A percentile compares a stretch with the other conserved stretches of the same genome.
Evolutionary conservation across 148 eudicot species (phyloP).

Genomic region (Talinum fruticosum): DNA sequence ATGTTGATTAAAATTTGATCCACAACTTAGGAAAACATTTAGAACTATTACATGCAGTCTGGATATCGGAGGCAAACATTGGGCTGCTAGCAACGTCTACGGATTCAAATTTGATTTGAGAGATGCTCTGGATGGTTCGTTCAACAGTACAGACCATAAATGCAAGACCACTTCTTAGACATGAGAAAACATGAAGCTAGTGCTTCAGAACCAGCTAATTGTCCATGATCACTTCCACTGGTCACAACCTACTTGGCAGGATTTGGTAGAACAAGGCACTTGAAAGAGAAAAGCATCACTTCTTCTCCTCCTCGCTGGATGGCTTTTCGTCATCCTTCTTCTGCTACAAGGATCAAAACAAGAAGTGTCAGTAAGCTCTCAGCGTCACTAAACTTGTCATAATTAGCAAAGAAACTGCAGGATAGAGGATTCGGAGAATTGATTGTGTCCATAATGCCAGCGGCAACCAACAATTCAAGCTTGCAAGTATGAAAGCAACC

Average conservation of each 20-base stretch:
- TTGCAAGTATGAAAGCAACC: background rate
- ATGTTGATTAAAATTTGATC: background rate
- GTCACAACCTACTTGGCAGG: background rate
- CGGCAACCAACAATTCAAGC: background rate
- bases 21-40: conserved; percentile 13
- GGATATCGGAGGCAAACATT: background rate
- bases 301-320: conserved; percentile 63
- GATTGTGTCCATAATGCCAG: no score
- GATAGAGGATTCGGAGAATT: background rate
- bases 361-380: background rate
- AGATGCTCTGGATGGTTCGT: background rate
- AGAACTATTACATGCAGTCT: background rate
- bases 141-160: background rate
- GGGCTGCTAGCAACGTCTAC: conserved; percentile 5
- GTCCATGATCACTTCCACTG: background rate
- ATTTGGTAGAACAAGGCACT: background rate
- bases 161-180: conserved; percentile 5
- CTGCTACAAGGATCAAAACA: conserved; percentile 23
- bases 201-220: background rate
- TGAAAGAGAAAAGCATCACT: conserved; percentile 26
- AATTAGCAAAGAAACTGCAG: background rate
- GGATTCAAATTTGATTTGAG: background rate
- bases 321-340: conserved; percentile 69
- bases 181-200: background rate
- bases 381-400: background rate